Evolutionary conservation across 306 rosid species (phyloP), one percentile per base, ranked within the genome.

Genomic region (Cucurbita ficifolia): DNA sequence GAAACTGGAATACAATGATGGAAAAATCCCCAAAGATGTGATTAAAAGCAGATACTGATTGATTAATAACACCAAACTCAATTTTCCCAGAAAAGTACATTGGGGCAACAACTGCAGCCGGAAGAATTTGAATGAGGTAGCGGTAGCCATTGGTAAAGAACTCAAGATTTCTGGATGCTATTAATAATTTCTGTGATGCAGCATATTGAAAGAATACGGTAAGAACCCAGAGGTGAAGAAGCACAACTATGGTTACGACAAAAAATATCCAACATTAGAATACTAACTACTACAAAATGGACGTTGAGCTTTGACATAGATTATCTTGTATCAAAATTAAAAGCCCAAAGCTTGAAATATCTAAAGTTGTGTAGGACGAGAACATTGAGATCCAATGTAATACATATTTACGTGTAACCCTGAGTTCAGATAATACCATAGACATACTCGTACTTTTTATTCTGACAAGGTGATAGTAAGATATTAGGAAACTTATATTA

Each of bases 61-160:
- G 99, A 80, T 91, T 91, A 76, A 94, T 91, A 70, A 94, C 96
- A 76, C 99, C 99, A 82, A 94, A 89, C 86, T 94, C 99, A 70
- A 94, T 94, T 84, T 94, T 89, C 22, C 99, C 99, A 0, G 99
- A 78, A 79, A 94, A 94, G 82, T 75, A 94, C 99, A 94, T 88
- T 24, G 99, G 99, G 43, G 99, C 99, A 83, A 94, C 96, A 75
- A 94, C 96, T 70, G 99, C 99, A 42, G 86, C 97, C 12, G 99
- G 99, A 79, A 94, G 99, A 86, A 94, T 81, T 78, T 91, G 99
- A 86, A 94, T 91, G 70, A 79, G 83, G 77, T 91, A 89, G 76
- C 97, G 97, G 80, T 94, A 94, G 72, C 99, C 99, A 78, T 10
- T 86, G 83, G 97, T 94, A 87, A 94, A 91, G 80, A 91, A 91